Conservation (phyloP, 225 moss, liverwort and hornwort species). For the Physcomitrium patens region DNA sequence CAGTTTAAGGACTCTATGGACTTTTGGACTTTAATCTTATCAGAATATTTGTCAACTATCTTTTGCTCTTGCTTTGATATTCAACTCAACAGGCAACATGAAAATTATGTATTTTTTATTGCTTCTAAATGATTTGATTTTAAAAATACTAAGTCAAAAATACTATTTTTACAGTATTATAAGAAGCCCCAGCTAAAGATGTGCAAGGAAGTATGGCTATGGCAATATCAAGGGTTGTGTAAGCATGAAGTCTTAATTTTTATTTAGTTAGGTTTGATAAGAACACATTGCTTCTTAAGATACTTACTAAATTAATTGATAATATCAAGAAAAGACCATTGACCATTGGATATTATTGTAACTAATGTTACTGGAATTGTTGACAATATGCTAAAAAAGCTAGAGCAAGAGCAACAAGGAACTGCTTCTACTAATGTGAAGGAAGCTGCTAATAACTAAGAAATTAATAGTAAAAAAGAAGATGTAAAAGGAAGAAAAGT, state of each 20-base stretch:
- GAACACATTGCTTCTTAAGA: slow-evolving; percentile 45
- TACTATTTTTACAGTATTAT: slow-evolving; percentile 72
- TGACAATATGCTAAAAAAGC: slow-evolving; percentile 79
- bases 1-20: background rate
- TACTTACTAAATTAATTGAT: slow-evolving; percentile 61
- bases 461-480: slow-evolving; percentile 26
- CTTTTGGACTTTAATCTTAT: no score
- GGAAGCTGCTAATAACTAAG: slow-evolving; percentile 23
- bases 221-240: slow-evolving; percentile 84
- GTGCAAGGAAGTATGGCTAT: slow-evolving; percentile 79
- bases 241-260: slow-evolving; percentile 68
- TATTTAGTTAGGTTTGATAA: slow-evolving; percentile 72
- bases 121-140: no score
- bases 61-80: no score
- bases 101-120: no score
- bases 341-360: no score
- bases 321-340: no score
- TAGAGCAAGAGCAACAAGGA: slow-evolving; percentile 63
- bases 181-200: slow-evolving; percentile 96
- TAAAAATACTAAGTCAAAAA: no score
- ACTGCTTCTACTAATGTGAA: slow-evolving; percentile 27
- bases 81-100: no score
- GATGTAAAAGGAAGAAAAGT: no score
- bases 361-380: slow-evolving; percentile 95
- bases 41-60: no score